Evolutionary conservation across 768 basidiomycete species (phyloP).

Genomic region (Rhizopogon rudus): DNA sequence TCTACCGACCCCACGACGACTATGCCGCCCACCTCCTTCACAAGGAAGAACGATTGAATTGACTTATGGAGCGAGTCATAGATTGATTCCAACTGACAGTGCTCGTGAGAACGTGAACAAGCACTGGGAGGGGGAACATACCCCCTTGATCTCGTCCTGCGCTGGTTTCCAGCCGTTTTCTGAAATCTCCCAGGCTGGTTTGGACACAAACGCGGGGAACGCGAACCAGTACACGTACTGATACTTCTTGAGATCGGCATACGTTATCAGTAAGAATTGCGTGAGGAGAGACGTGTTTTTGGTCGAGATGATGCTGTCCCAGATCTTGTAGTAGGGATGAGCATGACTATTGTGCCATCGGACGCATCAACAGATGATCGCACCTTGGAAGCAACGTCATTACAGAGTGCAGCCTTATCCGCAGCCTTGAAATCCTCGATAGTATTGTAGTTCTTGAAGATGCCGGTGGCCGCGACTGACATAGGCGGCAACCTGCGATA

Average conservation of each 20-base stretch:
- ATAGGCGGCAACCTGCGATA: slow-evolving; percentile 38
- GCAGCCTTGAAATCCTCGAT: slow-evolving; percentile 93
- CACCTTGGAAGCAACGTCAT: slow-evolving; percentile 64
- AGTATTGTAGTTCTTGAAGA: slow-evolving; percentile 93
- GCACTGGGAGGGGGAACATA: neutral
- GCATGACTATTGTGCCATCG: neutral
- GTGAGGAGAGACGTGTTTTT: slow-evolving; percentile 56
- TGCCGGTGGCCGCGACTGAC: slow-evolving; percentile 52
- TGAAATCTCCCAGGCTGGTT: slow-evolving; percentile 85
- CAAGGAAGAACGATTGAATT: slow-evolving; percentile 57
- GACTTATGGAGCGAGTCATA: slow-evolving; percentile 41
- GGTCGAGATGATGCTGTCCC: slow-evolving; percentile 52
- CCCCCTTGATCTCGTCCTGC: slow-evolving; percentile 33
- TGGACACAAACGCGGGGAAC: slow-evolving; percentile 87
- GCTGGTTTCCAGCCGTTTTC: slow-evolving; percentile 55
- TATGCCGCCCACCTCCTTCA: slow-evolving; percentile 33
- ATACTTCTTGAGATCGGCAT: slow-evolving; percentile 97
- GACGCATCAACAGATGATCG: slow-evolving; percentile 4
- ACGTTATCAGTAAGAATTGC: slow-evolving; percentile 86
- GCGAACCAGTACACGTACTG: slow-evolving; percentile 98
- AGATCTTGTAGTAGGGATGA: slow-evolving; percentile 45
- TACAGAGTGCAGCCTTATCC: slow-evolving; percentile 86
- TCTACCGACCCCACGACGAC: slow-evolving; percentile 49
- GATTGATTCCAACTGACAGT: slow-evolving; percentile 46
- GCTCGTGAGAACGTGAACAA: neutral